Base-by-base conservation (phyloP, 2,329 filamentous ascomycete genomes). In the Nannizzia gypsea region DNA sequence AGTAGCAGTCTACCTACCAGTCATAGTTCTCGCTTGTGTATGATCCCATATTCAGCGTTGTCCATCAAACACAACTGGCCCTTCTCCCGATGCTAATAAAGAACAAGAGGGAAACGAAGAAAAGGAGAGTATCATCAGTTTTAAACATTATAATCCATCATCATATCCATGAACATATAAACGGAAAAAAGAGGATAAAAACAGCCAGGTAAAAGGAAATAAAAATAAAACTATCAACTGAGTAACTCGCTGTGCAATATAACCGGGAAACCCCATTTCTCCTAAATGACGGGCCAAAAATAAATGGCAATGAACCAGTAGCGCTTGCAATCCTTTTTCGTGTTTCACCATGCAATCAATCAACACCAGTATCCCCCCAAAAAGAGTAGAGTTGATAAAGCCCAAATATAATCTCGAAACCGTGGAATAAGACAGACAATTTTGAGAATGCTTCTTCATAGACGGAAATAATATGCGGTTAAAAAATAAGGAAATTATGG, bases 131-230 rank as follows among this genome's bases (percentile, higher is more conserved):
- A 26, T 22, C 50, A 20, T 34, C 28, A 34, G 28, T 31, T n/a
- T 54, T 54, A 54, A 54, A 54, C 50, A 54, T 54, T 54, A 54
- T 54, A 13, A 34, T 54, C 50, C 50, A 31, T 54, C 50, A 54
- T 54, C 50, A 22, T 54, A 13, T 34, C 50, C 50, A 54, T 54
- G 17, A 28, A 17, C 28, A 54, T 17, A 36, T 31, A 31, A 13
- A 52, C 8, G 26, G 4, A 50, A 9, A 15, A 28, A 34, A 17
- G 26, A 8, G 17, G 15, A 9, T 9, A 15, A 26, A 54, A 34
- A 34, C n/a, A 54, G 15, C 20, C 44, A 17, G 6, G 15, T 15
- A 31, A 54, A 54, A 17, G 20, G 17, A 4, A 54, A 36, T 17
- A 34, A 54, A 54, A 15, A 54, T 28, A 24, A 28, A 42, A 24